Percentiles rank a stretch among this genome's conserved stretches.
These are phyloP conservation scores for Fusarium anguioides DNA, from an alignment of 2,329 filamentous ascomycete species.

Conservation along the genomic window DNA sequence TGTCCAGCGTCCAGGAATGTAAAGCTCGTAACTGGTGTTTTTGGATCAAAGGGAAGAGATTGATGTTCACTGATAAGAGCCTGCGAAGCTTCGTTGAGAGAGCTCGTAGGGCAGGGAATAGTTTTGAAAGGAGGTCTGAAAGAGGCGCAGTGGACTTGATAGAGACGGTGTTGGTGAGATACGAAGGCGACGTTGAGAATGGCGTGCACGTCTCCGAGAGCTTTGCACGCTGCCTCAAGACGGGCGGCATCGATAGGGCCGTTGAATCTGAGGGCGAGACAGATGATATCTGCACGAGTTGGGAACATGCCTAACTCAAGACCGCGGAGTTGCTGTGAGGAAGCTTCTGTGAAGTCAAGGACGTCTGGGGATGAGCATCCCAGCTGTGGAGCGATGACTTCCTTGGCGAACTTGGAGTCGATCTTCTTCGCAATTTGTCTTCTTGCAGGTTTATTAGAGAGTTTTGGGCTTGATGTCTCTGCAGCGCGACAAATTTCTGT, in stretches of 20 bases:
- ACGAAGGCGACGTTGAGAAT: constrained; percentile 67
- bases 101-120: constrained; percentile 54
- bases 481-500: constrained; percentile 58
- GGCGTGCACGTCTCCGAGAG: constrained; percentile 58
- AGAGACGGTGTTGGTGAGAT: constrained; percentile 57
- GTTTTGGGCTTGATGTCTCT: constrained; percentile 26
- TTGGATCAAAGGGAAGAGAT: constrained; percentile 52
- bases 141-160: constrained; percentile 60
- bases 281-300: constrained; percentile 58
- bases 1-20: constrained; percentile 61
- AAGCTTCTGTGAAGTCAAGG: constrained; percentile 61
- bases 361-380: constrained; percentile 56
- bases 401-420: constrained; percentile 53
- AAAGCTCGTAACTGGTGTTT: constrained; percentile 61
- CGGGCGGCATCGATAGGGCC: constrained; percentile 56
- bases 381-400: constrained; percentile 56
- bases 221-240: constrained; percentile 60
- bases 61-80: constrained; percentile 60
- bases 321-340: constrained; percentile 59
- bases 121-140: constrained; percentile 58
- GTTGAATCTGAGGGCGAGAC: constrained; percentile 61
- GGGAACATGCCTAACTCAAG: constrained; percentile 61
- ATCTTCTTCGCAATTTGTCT: constrained; percentile 10
- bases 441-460: not conserved
- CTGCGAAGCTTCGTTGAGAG: constrained; percentile 53